Base-by-base conservation (phyloP, 352 stramenopile species). In the Phytophthora foliorum region DNA sequence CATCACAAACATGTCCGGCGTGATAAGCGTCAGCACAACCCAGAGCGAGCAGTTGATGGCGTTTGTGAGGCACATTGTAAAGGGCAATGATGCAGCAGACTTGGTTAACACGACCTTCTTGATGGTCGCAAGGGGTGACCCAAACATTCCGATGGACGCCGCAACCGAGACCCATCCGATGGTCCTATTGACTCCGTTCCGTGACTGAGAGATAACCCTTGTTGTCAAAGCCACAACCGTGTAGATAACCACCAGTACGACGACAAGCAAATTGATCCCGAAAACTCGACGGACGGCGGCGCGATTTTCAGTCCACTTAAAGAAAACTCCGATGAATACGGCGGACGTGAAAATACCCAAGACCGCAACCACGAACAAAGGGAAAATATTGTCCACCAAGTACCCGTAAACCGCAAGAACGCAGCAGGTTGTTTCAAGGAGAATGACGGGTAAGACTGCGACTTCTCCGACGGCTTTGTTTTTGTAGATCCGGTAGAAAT, bases 41-140 rank as follows among this genome's bases (percentile, higher is more conserved):
- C 78, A 86, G 1, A 84, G 55, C 13, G 50, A 44, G 17, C 78
- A 80, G 63, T 84, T 84, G 32, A 70, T 24, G 16, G 60, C 39
- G 22, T 71, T 73, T 0, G 69, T 72, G n/a, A 74, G 6, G 25
- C 78, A 66, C 78, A 84, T 84, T 3, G 49, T 51, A 36, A 86
- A 59, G 21, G 63, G 65, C 53, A 86, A 71, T 14, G 67, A 86
- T 14, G 55, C 67, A 17, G 72, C 66, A 8, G 52, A 80, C 36
- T 77, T 78, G 62, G 34, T 72, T 13, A 11, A 27, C 48, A 86
- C 24, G 22, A 84, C 78, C 25, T 73, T 66, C 22, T 56, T 66
- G 53, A 86, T 70, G 2, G 60, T 75, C 17, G 61, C 67, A 4
- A 86, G 72, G 10, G 77, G 77, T 6, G 77, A 77, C 21, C 57